Evolutionary conservation across 1,139 yeast genomes (phyloP), one percentile per base, ranked within the genome.

Genomic region (Saccharomyces hybrid): DNA sequence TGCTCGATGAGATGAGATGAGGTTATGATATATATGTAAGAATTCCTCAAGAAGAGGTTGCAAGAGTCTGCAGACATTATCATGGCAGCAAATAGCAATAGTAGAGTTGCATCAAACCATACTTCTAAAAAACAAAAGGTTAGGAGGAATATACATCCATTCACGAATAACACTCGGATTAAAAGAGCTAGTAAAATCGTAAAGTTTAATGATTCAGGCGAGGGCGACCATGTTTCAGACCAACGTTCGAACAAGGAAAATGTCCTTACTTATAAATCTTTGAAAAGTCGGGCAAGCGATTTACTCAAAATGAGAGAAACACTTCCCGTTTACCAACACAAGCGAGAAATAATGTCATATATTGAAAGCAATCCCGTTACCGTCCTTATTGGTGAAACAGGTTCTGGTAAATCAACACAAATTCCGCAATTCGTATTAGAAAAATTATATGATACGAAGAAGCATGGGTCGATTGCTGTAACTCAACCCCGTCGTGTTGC

Each of bases 401-500:
- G 99, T 70, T 89, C 97, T 6, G 99, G 99, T 75, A 93, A 93
- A 69, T 93, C 99, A 3, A 93, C 99, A 0, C 99, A 93, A 72
- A 88, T 93, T 28, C 99, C 99, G 0, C 99, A 93, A 66, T 89
- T 93, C 64, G 71, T 93, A 41, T 77, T 85, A 73, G 78, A 79
- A 0, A 20, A 56, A 26, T 52, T 65, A 13, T 49, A 55, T 4
- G 51, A 52, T 14, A 55, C 54, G 63, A 70, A 38, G 70, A 73
- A 50, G 20, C 50, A 56, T 32, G 82, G 81, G 57, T 76, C 80
- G 31, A 84, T 93, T 16, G 98, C 96, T 0, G 91, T 93, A 6
- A 93, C 99, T 0, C 99, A 93, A 72, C 99, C 99, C 2, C 84
- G 99, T 73, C 80, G 99, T 68, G 99, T 93, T 38, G 99, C 99